Percentiles rank a stretch among this genome's conserved stretches.
These are phyloP conservation scores for Colletotrichum cuscutae DNA, from an alignment of 2,329 filamentous ascomycete species.

Conservation along the genomic window DNA sequence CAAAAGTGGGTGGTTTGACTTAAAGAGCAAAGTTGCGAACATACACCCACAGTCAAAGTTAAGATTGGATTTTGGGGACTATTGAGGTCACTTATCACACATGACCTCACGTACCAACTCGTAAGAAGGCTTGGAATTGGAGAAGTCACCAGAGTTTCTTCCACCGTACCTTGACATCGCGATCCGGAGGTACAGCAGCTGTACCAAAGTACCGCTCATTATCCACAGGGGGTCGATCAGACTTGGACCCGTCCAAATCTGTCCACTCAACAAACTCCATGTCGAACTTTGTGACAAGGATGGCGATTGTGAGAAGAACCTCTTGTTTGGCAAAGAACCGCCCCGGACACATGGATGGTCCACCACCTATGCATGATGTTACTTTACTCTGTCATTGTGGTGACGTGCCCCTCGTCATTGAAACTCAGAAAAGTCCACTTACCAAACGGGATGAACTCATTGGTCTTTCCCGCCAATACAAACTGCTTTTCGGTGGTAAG, in stretches of 20 bases:
- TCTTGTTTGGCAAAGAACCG: conserved; percentile 52
- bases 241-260: conserved; percentile 4
- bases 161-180: conserved; percentile 27
- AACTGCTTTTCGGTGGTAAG: neutral
- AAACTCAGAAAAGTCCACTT: neutral
- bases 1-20: too few species aligned
- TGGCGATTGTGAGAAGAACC: conserved; percentile 47
- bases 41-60: too few species aligned
- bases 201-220: conserved; percentile 25
- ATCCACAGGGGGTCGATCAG: conserved; percentile 20
- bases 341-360: conserved; percentile 49
- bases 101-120: too few species aligned
- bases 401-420: neutral
- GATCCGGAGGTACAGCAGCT: conserved; percentile 32
- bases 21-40: too few species aligned
- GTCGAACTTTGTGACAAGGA: conserved; percentile 44
- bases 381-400: neutral
- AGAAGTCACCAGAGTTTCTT: conserved; percentile 14
- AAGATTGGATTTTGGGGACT: too few species aligned
- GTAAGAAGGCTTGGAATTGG: too few species aligned
- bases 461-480: conserved; percentile 15
- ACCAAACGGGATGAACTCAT: conserved; percentile 31
- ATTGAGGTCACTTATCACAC: too few species aligned
- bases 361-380: conserved; percentile 41
- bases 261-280: conserved; percentile 41